phyloP scores from a whole-genome alignment of 1,284 basidiomycete genomes.

The Albatrellus sp. region DNA sequence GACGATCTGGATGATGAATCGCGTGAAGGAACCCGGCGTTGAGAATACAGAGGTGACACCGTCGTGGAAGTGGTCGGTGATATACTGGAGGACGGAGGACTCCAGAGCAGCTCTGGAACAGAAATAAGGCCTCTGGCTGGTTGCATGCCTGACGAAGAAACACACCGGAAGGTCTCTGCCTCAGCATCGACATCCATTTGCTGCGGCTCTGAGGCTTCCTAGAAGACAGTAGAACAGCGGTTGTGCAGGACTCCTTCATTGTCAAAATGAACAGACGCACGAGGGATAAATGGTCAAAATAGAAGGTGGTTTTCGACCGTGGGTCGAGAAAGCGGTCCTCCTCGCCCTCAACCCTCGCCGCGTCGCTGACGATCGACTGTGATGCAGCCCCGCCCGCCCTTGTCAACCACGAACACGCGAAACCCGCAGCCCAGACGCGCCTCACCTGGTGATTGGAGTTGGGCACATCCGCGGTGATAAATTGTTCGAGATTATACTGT shows the following conservation, averaged over 20 bases:
- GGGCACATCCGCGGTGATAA: constrained; percentile 73
- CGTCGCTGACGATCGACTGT: constrained; percentile 69
- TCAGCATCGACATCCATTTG: constrained; percentile 48
- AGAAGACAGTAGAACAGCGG: constrained; percentile 1
- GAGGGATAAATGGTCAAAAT: constrained; percentile 71
- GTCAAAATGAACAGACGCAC: constrained; percentile 28
- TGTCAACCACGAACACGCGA: constrained; percentile 3
- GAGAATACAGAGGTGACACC: constrained; percentile 66
- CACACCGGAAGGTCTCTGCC: constrained; percentile 68
- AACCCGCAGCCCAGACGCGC: constrained; percentile 3
- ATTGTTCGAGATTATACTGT: constrained; percentile 79
- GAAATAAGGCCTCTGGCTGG: constrained; percentile 1
- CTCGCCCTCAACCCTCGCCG: constrained; percentile 36
- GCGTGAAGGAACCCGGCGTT: constrained; percentile 25
- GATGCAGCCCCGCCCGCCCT: background rate
- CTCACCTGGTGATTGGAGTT: constrained; percentile 59
- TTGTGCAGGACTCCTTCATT: no score
- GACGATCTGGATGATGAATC: constrained; percentile 71
- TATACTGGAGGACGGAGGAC: constrained; percentile 53
- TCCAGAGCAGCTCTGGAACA: constrained; percentile 53
- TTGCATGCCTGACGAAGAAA: constrained; percentile 1
- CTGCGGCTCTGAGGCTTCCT: constrained; percentile 72
- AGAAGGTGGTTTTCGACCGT: constrained; percentile 62
- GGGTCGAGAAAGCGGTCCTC: constrained; percentile 74
- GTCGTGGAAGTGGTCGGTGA: constrained; percentile 66